Percentiles rank a stretch among this genome's conserved stretches.
These are phyloP conservation scores for Rhypophila decipiens DNA, from an alignment of 495 filamentous ascomycete genomes.

Conservation along the genomic window DNA sequence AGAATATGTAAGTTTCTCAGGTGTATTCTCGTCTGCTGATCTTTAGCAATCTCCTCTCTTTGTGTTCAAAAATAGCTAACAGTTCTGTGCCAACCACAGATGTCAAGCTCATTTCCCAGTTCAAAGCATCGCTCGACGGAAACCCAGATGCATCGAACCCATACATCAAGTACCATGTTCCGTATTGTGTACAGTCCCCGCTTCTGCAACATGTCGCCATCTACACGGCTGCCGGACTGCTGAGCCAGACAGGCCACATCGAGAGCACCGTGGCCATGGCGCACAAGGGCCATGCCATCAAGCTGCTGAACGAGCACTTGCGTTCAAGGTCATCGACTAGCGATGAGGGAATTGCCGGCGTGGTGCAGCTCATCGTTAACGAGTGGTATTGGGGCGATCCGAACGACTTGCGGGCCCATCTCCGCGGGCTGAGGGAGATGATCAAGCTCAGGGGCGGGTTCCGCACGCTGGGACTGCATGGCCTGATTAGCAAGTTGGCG, in stretches of 20 bases:
- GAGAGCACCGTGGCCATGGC: conserved; percentile 27
- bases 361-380: conserved; percentile 30
- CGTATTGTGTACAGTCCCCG: conserved; percentile 26
- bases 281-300: conserved; percentile 28
- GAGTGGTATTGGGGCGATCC: conserved; percentile 36
- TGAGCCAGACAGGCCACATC: conserved; percentile 31
- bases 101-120: conserved; percentile 51
- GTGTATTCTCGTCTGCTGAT: too few species aligned
- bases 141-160: conserved; percentile 29
- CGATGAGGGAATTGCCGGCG: conserved; percentile 30
- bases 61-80: too few species aligned
- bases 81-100: conserved; percentile 27
- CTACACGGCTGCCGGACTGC: conserved; percentile 33
- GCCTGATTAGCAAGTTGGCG: conserved; percentile 31
- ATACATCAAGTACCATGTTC: conserved; percentile 30
- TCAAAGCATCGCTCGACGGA: conserved; percentile 35
- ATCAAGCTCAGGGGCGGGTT: conserved; percentile 29
- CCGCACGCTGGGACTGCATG: conserved; percentile 28
- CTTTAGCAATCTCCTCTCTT: too few species aligned
- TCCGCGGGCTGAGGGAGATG: conserved; percentile 30
- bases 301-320: conserved; percentile 30
- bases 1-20: conserved; percentile 22
- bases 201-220: conserved; percentile 28
- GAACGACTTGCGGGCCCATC: conserved; percentile 23
- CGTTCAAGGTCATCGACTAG: conserved; percentile 21